Evolutionary conservation across 768 basidiomycete genomes (phyloP).

Genomic region (Amanita subjunquillea): DNA sequence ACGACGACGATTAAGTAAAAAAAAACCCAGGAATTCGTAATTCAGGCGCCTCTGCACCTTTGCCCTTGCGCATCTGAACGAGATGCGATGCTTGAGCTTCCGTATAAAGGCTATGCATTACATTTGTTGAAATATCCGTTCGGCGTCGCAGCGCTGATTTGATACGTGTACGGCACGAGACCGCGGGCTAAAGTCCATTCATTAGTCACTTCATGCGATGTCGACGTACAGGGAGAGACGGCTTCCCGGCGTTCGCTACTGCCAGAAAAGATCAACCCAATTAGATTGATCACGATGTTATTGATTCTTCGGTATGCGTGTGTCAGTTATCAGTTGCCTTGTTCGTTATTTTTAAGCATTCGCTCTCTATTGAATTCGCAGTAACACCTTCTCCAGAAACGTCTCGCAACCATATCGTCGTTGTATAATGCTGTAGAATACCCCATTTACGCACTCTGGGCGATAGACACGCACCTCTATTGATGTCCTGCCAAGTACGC

Average conservation of each 20-base stretch:
- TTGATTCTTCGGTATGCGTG: neutral
- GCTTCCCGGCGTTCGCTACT: neutral
- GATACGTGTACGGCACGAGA: neutral
- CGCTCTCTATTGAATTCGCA: neutral
- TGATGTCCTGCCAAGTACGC: neutral
- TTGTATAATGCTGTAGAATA: neutral
- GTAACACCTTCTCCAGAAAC: neutral
- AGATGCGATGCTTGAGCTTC: constrained; percentile 1
- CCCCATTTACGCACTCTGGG: neutral
- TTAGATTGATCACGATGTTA: neutral
- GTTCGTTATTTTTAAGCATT: neutral
- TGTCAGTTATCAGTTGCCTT: neutral
- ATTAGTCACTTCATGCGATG: neutral
- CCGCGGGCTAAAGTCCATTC: neutral
- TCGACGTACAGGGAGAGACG: neutral
- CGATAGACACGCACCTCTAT: neutral
- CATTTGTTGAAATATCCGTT: neutral
- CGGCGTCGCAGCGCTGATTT: neutral
- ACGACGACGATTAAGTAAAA: neutral
- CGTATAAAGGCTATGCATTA: neutral
- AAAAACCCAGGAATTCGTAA: neutral
- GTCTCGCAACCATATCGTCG: neutral
- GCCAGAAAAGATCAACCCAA: neutral
- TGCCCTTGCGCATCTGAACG: neutral
- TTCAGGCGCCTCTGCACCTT: neutral